Evolutionary conservation across 139 green algal species (phyloP).

Genomic region (Nannochloris sp.): DNA sequence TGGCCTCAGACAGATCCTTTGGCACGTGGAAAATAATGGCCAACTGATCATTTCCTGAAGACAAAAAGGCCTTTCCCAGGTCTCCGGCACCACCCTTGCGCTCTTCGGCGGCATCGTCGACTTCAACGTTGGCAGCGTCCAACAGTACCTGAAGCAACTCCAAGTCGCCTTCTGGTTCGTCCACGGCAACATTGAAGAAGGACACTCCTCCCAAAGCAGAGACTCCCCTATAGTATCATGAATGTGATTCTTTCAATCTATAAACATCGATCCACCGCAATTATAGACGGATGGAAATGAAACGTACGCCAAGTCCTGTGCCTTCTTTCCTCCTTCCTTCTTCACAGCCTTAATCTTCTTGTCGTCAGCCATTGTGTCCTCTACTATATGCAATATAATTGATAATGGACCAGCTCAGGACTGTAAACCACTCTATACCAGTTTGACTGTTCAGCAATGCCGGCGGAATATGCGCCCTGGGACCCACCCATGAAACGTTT

Average conservation of each 20-base stretch:
- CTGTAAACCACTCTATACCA: too few relatives aligned
- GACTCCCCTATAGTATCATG: conserved; percentile 22
- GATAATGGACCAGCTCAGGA: too few relatives aligned
- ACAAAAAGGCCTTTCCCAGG: conserved; percentile 59
- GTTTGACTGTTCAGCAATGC: too few relatives aligned
- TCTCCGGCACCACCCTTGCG: conserved; percentile 62
- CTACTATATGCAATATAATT: conserved; percentile 1
- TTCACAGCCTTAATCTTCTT: conserved; percentile 15
- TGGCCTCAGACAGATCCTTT: conserved; percentile 43
- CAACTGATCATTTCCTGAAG: conserved; percentile 57
- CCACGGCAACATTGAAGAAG: conserved; percentile 71
- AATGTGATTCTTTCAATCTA: too few relatives aligned
- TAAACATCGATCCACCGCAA: not conserved
- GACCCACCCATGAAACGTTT: too few relatives aligned
- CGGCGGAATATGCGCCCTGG: too few relatives aligned
- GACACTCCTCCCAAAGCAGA: conserved; percentile 60
- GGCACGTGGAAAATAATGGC: conserved; percentile 59
- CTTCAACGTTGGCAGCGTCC: conserved; percentile 52
- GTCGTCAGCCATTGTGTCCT: conserved; percentile 1
- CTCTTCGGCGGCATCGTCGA: conserved; percentile 72
- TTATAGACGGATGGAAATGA: not conserved
- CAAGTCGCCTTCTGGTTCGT: conserved; percentile 51
- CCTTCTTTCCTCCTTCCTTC: conserved; percentile 59
- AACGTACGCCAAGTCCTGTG: conserved; percentile 22
- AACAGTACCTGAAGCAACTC: conserved; percentile 51